phyloP scores from a whole-genome alignment of 306 rosid species.

The Citrullus amarus region DNA sequence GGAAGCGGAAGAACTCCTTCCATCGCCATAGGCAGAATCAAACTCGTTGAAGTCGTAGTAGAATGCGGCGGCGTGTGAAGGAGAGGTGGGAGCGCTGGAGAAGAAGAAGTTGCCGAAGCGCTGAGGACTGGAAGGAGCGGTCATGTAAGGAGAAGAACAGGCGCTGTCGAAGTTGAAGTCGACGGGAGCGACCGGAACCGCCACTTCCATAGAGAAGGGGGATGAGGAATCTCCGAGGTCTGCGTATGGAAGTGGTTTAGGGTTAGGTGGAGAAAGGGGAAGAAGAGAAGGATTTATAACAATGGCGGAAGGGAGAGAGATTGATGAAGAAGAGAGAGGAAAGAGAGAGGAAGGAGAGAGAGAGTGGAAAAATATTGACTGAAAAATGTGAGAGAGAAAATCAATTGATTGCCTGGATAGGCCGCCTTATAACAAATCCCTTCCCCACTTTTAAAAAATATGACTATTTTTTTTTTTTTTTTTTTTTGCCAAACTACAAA shows the following conservation, averaged over 20 bases:
- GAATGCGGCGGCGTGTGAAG: conserved; percentile 36
- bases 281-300: neutral
- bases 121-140: conserved; percentile 89
- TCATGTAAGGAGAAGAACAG: conserved; percentile 70
- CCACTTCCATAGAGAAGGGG: conserved; percentile 24
- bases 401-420: neutral
- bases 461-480: neutral
- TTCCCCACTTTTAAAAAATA: neutral
- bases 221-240: neutral
- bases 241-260: neutral
- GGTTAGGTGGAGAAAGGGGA: neutral
- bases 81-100: conserved; percentile 88
- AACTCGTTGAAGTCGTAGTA: conserved; percentile 10
- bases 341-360: neutral
- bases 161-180: conserved; percentile 63
- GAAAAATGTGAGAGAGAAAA: neutral
- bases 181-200: conserved; percentile 11
- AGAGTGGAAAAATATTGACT: neutral
- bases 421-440: conserved; percentile 1
- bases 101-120: conserved; percentile 47
- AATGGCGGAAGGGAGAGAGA: neutral
- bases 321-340: neutral
- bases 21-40: neutral
- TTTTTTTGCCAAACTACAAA: too few relatives aligned
- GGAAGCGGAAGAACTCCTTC: conserved; percentile 14